Evolutionary conservation across 2,329 filamentous ascomycete species (phyloP).

Genomic region (Tolypocladium ovalisporum): DNA sequence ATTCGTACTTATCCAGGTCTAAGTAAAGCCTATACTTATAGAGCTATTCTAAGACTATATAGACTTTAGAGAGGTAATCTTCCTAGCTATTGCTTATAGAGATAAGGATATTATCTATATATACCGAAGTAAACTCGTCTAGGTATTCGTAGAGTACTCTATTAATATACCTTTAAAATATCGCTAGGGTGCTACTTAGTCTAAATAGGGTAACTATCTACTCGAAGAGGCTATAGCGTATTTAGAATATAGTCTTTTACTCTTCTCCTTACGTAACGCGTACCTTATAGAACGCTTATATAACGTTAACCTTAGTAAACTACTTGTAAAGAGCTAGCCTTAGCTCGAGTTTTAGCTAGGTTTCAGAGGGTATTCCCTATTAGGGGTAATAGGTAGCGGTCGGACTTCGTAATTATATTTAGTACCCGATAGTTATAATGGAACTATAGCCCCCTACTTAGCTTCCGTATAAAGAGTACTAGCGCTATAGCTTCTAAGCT

Average conservation of each 20-base stretch:
- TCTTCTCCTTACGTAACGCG: slow-evolving; percentile 7
- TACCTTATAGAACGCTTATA: slow-evolving; percentile 4
- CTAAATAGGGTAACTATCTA: neutral
- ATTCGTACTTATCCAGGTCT: too few species aligned
- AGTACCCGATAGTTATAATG: slow-evolving; percentile 14
- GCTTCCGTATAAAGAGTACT: slow-evolving; percentile 8
- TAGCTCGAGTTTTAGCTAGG: neutral
- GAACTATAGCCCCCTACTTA: slow-evolving; percentile 7
- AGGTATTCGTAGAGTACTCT: neutral
- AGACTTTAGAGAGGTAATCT: neutral
- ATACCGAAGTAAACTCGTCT: neutral
- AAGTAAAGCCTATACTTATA: too few species aligned
- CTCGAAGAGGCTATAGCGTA: slow-evolving; percentile 10
- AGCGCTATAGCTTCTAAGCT: slow-evolving; percentile 1
- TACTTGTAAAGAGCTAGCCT: too few species aligned
- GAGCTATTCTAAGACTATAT: neutral
- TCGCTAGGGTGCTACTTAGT: neutral
- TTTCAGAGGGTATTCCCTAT: slow-evolving; percentile 12
- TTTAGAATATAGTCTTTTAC: slow-evolving; percentile 10
- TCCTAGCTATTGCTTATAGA: neutral
- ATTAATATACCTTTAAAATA: neutral
- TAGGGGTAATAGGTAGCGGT: slow-evolving; percentile 13
- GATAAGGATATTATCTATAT: neutral
- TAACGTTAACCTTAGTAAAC: neutral
- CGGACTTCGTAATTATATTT: slow-evolving; percentile 14